Conservation (phyloP, 176 grass and related monocot genomes). For the Lolium multiflorum region DNA sequence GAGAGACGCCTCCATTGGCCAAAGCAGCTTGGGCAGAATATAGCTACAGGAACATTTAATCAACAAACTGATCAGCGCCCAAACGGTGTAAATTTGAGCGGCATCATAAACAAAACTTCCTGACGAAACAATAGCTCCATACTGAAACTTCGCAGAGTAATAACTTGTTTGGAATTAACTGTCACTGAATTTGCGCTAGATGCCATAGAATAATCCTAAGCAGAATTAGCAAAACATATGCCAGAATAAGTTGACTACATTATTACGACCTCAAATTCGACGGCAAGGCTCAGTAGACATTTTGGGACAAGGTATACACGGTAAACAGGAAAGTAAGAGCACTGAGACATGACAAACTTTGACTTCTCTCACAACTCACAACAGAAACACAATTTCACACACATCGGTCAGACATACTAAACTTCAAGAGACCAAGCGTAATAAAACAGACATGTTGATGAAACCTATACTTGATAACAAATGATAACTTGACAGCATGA, state of each 20-base stretch:
- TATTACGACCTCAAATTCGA: not conserved
- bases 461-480: no score
- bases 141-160: not conserved
- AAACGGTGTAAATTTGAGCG: not conserved
- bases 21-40: slow-evolving; percentile 73
- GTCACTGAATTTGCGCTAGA: not conserved
- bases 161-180: not conserved
- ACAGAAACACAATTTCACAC: no score
- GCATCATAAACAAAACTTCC: not conserved
- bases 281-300: not conserved
- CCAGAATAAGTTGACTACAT: not conserved
- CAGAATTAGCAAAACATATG: not conserved
- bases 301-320: not conserved
- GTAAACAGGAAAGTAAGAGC: not conserved
- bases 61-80: not conserved
- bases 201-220: not conserved
- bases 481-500: no score
- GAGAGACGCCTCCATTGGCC: no score
- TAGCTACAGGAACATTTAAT: slow-evolving; percentile 51
- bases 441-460: no score
- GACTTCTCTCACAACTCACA: no score
- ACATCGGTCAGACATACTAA: no score
- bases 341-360: not conserved
- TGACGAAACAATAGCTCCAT: not conserved
- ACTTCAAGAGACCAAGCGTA: no score